Evolutionary conservation across 805 yeast genomes (phyloP).

Genomic region (Kodamaea nitidulidarum): DNA sequence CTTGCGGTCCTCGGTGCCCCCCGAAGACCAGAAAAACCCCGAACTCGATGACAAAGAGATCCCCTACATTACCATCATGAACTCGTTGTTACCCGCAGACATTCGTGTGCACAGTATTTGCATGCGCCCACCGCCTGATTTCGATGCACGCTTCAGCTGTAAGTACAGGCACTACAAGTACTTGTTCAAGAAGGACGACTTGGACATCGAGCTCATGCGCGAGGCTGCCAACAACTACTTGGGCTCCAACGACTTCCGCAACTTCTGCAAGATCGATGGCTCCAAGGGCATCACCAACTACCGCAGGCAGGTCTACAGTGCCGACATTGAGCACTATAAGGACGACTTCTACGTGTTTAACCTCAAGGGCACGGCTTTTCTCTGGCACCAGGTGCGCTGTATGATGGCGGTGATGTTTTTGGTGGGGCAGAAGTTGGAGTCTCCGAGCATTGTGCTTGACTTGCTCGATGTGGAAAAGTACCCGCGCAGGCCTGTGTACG

Average conservation of each 20-base stretch:
- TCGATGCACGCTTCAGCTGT: conserved; percentile 94
- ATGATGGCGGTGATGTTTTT: conserved; percentile 82
- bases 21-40: conserved; percentile 58
- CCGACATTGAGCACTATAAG: conserved; percentile 42
- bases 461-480: conserved; percentile 53
- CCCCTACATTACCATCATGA: conserved; percentile 71
- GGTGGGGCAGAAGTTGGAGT: conserved; percentile 76
- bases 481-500: conserved; percentile 74
- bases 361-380: conserved; percentile 80
- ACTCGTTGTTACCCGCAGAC: conserved; percentile 75
- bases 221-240: conserved; percentile 57
- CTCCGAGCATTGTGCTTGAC: conserved; percentile 50
- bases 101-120: conserved; percentile 80
- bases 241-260: conserved; percentile 88
- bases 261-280: conserved; percentile 92
- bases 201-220: conserved; percentile 66
- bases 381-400: conserved; percentile 98
- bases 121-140: conserved; percentile 73
- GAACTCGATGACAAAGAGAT: conserved; percentile 63
- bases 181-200: conserved; percentile 50
- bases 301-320: conserved; percentile 54
- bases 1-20: conserved; percentile 63
- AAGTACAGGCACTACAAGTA: conserved; percentile 81
- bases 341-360: conserved; percentile 64
- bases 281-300: conserved; percentile 86